Base-by-base conservation (phyloP, 768 basidiomycete genomes). In the Lactarius psammicola region DNA sequence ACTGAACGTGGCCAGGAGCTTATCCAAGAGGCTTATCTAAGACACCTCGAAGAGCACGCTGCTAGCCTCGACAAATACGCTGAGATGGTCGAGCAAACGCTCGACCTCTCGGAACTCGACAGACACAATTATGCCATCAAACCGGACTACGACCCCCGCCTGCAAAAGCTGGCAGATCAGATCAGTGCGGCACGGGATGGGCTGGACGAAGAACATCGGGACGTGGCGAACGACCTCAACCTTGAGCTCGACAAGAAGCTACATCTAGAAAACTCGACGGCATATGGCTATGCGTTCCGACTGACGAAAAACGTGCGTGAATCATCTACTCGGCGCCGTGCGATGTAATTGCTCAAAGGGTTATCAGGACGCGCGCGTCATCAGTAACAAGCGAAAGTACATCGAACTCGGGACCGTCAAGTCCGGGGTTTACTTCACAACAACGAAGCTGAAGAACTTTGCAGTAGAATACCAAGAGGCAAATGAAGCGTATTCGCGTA, bases 21-120 rank as follows among this genome's bases (percentile, higher is more conserved):
- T 6, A 77, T 98, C 1, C 81, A 87, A 53, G 88, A 92, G 55
- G 74, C 78, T 0, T 98, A 93, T 75, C 69, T 93, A 3, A 75
- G 75, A 23, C 77, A 83, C 3, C 78, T 96, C 44, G 80, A 80
- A 71, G 81, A 87, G 68, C 82, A 85, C 68, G 77, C 84, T 20
- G 75, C 74, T 0, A 86, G 79, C 59, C 83, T 98, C 5, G 80
- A 80, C 15, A 92, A 92, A 72, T 96, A 95, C 71, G 81, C 84
- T 3, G 92, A 95, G 67, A 95, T 98, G 92, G 95, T 98, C 2
- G 94, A 98, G 74, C 87, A 92, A 67, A 98, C 97, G 0, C 85
- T 99, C 51, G 97, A 99, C 72, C 84, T 98, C 20, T 86, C 87
- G 26, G 87, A 95, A 64, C 82, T 97, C 7, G 88, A 91, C 34